These are phyloP conservation scores for Pichia sporocuriosa DNA, from an alignment of 805 yeast species.

Conservation along the genomic window DNA sequence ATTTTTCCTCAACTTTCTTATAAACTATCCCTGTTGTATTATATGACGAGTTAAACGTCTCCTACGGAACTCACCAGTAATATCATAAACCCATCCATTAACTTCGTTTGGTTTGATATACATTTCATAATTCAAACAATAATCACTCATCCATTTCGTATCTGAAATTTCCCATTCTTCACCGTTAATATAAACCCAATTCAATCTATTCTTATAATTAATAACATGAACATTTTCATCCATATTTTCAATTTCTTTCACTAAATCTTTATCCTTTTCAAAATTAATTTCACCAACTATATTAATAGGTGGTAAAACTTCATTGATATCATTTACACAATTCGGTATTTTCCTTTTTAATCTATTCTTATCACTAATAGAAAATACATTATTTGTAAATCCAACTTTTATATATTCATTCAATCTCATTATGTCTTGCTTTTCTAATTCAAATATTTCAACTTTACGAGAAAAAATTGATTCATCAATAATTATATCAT, in stretches of 20 bases:
- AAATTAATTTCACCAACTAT: not conserved
- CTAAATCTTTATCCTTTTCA: not conserved
- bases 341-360: conserved; percentile 52
- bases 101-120: conserved; percentile 20
- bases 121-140: conserved; percentile 25
- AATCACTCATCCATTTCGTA: conserved; percentile 21
- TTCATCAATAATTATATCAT: conserved; percentile 52
- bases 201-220: too few species aligned
- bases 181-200: conserved; percentile 60
- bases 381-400: conserved; percentile 53
- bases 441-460: conserved; percentile 72
- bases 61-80: conserved; percentile 3
- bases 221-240: too few species aligned
- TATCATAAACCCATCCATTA: conserved; percentile 43
- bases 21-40: not conserved
- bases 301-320: conserved; percentile 51
- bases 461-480: conserved; percentile 54
- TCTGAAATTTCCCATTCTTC: conserved; percentile 51
- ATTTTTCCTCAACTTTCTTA: too few species aligned
- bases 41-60: conserved; percentile 1
- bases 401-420: conserved; percentile 55
- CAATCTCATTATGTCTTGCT: conserved; percentile 48
- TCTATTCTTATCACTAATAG: conserved; percentile 2
- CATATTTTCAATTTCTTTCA: not conserved
- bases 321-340: conserved; percentile 49